Conservation (phyloP, 805 yeast species). For the Phaffomyces thermotolerans region DNA sequence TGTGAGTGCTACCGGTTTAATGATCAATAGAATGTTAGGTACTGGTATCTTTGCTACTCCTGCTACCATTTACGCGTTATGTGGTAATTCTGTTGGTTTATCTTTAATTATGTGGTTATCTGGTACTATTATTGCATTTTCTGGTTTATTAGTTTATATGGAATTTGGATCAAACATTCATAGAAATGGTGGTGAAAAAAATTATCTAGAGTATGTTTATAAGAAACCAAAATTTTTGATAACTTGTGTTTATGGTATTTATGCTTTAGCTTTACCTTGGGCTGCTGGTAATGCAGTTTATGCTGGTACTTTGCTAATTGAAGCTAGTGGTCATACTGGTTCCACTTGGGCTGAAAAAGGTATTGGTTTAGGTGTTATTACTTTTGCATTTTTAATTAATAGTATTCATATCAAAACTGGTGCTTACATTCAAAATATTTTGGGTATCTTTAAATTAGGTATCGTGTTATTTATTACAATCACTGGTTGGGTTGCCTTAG, state of each 20-base stretch:
- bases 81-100: constrained; percentile 66
- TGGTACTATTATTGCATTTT: constrained; percentile 61
- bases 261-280: constrained; percentile 74
- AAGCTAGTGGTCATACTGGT: constrained; percentile 62
- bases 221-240: constrained; percentile 61
- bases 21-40: constrained; percentile 65
- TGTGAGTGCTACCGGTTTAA: constrained; percentile 54
- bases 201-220: constrained; percentile 67
- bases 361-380: constrained; percentile 66
- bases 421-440: constrained; percentile 51
- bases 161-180: constrained; percentile 76
- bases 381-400: constrained; percentile 62
- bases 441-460: constrained; percentile 70
- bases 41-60: constrained; percentile 75
- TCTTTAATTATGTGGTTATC: constrained; percentile 67
- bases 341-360: constrained; percentile 75
- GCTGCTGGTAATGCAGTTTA: constrained; percentile 80
- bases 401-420: constrained; percentile 58
- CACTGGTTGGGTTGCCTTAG: constrained; percentile 80
- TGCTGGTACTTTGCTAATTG: constrained; percentile 69
- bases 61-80: constrained; percentile 39
- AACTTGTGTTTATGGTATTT: constrained; percentile 60
- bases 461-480: constrained; percentile 62
- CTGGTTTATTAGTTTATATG: constrained; percentile 65
- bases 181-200: constrained; percentile 82